Percentiles rank a stretch among this genome's conserved stretches.
These are phyloP conservation scores for Penicillium sclerotiorum DNA, from an alignment of 2,329 filamentous ascomycete genomes.

Conservation along the genomic window DNA sequence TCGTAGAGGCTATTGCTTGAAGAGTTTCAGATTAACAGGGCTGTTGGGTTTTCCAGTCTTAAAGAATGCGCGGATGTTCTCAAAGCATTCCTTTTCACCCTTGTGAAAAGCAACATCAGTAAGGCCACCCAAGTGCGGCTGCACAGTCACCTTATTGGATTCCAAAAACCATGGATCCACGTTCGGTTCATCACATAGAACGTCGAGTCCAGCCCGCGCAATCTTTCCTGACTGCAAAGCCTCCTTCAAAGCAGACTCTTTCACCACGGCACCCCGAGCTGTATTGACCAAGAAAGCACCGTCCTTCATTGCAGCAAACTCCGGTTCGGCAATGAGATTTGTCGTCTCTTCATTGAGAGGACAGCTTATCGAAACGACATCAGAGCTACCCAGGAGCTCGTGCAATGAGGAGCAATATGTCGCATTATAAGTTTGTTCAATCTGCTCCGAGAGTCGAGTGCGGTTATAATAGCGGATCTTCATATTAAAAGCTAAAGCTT, in stretches of 20 bases:
- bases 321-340: slow-evolving; percentile 41
- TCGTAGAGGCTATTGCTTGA: neutral
- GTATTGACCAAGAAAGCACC: slow-evolving; percentile 52
- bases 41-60: slow-evolving; percentile 38
- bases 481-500: slow-evolving; percentile 49
- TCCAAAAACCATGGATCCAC: slow-evolving; percentile 45
- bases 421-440: slow-evolving; percentile 40
- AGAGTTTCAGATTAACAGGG: slow-evolving; percentile 12
- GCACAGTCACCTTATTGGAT: slow-evolving; percentile 47
- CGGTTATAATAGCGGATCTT: slow-evolving; percentile 51
- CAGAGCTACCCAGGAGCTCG: slow-evolving; percentile 44
- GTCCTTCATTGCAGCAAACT: slow-evolving; percentile 51
- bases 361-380: slow-evolving; percentile 53
- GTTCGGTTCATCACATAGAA: slow-evolving; percentile 50
- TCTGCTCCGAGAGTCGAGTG: slow-evolving; percentile 33
- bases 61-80: slow-evolving; percentile 49
- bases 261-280: slow-evolving; percentile 48
- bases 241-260: slow-evolving; percentile 47
- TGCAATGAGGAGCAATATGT: slow-evolving; percentile 43
- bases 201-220: slow-evolving; percentile 51
- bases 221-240: slow-evolving; percentile 51
- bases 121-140: slow-evolving; percentile 51
- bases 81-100: slow-evolving; percentile 50
- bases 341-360: slow-evolving; percentile 48
- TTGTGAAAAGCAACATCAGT: slow-evolving; percentile 50